Evolutionary conservation across 805 yeast species (phyloP).

Genomic region (Wickerhamomyces ciferrii): DNA sequence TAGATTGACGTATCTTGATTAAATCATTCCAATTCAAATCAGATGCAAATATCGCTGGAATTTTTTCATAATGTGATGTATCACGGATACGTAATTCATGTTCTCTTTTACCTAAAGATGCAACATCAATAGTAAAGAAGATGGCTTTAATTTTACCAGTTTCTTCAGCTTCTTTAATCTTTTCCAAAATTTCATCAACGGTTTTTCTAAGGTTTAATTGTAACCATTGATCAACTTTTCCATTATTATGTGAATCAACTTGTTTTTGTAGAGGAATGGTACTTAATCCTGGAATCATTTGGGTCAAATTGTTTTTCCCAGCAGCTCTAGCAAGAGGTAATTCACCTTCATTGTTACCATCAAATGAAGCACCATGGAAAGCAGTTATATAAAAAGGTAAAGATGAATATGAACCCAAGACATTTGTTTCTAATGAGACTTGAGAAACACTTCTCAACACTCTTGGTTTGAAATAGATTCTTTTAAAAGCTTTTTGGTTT

Average conservation of each 20-base stretch:
- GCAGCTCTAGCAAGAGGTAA: constrained; percentile 34
- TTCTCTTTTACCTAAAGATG: constrained; percentile 49
- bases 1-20: constrained; percentile 15
- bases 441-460: constrained; percentile 29
- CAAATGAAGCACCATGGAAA: constrained; percentile 39
- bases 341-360: constrained; percentile 38
- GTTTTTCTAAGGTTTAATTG: constrained; percentile 42
- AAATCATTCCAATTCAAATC: constrained; percentile 28
- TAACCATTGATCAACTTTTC: constrained; percentile 38
- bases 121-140: constrained; percentile 52
- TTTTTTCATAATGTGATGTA: background rate
- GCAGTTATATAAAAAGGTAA: constrained; percentile 47
- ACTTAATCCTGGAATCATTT: constrained; percentile 42
- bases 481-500: constrained; percentile 35
- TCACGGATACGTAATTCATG: constrained; percentile 12
- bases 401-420: constrained; percentile 40
- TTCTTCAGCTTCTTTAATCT: constrained; percentile 32
- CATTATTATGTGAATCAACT: constrained; percentile 23
- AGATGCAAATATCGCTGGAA: background rate
- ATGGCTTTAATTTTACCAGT: constrained; percentile 38
- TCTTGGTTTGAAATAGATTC: constrained; percentile 42
- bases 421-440: constrained; percentile 37
- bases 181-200: constrained; percentile 19
- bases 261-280: constrained; percentile 37
- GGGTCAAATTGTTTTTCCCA: constrained; percentile 34